Evolutionary conservation across 2,329 filamentous ascomycete species (phyloP), one percentile per base, ranked within the genome.

Genomic region (Fusarium sp.): DNA sequence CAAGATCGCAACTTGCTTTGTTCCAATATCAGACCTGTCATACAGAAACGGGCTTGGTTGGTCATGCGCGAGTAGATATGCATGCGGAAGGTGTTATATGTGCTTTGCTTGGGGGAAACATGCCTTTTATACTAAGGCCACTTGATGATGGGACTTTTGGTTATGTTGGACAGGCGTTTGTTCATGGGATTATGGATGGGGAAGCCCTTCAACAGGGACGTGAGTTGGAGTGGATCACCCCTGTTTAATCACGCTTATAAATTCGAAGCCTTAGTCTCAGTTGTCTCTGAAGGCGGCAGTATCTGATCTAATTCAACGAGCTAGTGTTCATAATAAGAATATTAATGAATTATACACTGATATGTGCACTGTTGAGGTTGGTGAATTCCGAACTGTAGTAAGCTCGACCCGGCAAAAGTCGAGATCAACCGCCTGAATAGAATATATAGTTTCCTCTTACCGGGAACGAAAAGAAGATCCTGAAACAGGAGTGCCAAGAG

Each of bases 231-330:
- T 54, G 46, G 41, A 49, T 67, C n/a, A 39, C 15, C 1, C n/a
- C 49, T 13, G 82, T 5, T 78, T 83, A 17, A 54, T 11, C 4
- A 9, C 17, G 5, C 6, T 36, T 20, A 45, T 25, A 10, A n/a
- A n/a, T 5, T 3, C 1, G 8, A 25, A 20, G 45, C 10, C 25
- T 25, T 4, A 25, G 25, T 25, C 25, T 25, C 25, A 25, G 25
- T 25, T 25, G 25, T 25, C 25, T 25, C 25, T 25, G 25, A 25
- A 25, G 25, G 25, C 25, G 25, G 25, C 25, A 25, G 25, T 25
- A 25, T 25, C 25, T 25, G 25, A 25, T 25, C 25, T 25, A 25
- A 5, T 25, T 25, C 25, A 25, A 25, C 25, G 25, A 25, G 25
- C 25, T 25, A 25, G 25, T 25, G 25, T 25, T 25, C 25, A 25